phyloP scores from a whole-genome alignment of 1,284 basidiomycete genomes.

The Trametes sp. region DNA sequence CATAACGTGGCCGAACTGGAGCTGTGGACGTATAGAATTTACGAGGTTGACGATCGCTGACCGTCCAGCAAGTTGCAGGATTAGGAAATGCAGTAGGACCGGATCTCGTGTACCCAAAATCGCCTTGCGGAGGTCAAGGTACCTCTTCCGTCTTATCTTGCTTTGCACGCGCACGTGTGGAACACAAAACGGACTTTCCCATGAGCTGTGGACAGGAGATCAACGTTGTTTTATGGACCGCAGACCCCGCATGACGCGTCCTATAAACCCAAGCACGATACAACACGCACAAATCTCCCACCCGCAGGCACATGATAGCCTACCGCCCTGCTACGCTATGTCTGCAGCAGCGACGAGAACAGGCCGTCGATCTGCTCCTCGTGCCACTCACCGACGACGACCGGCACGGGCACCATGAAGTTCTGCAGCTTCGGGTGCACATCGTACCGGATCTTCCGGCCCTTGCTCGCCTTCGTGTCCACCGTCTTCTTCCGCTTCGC shows the following conservation, averaged over 20 bases:
- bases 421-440: constrained; percentile 94
- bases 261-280: constrained; percentile 17
- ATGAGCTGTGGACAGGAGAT: too few species aligned
- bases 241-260: background rate
- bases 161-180: too few species aligned
- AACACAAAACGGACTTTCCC: too few species aligned
- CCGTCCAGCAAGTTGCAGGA: too few species aligned
- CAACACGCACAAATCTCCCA: constrained; percentile 6
- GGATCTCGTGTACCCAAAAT: too few species aligned
- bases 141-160: too few species aligned
- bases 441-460: constrained; percentile 74
- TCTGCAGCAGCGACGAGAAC: constrained; percentile 77
- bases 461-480: constrained; percentile 94
- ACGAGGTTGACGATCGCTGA: too few species aligned
- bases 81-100: too few species aligned
- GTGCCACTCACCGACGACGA: constrained; percentile 73
- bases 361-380: constrained; percentile 94
- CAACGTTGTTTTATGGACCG: too few species aligned
- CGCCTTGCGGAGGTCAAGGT: too few species aligned
- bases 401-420: constrained; percentile 90
- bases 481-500: constrained; percentile 77
- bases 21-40: too few species aligned
- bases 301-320: background rate
- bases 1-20: too few species aligned
- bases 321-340: constrained; percentile 2